These are phyloP conservation scores for Purpureocillium takamizusanense DNA, from an alignment of 2,329 filamentous ascomycete species.

Conservation along the genomic window DNA sequence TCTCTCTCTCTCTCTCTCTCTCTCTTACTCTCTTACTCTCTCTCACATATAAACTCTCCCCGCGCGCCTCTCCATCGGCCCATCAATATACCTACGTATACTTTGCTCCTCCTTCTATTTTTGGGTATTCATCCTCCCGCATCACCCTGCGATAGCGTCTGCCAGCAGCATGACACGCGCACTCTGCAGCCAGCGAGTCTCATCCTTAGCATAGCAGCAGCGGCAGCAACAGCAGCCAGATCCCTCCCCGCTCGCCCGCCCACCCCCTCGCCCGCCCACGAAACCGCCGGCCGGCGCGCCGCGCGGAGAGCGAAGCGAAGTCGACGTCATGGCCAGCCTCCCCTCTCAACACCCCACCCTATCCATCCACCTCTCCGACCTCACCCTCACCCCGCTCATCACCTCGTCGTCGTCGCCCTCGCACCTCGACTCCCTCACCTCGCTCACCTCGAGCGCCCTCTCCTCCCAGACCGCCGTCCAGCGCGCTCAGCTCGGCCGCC, in stretches of 20 bases:
- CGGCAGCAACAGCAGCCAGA: too few species aligned
- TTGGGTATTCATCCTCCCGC: too few species aligned
- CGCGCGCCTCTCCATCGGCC: too few species aligned
- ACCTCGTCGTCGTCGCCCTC: constrained; percentile 36
- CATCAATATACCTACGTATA: too few species aligned
- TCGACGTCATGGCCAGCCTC: constrained; percentile 23
- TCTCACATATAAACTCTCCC: not conserved
- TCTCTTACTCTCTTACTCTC: not conserved
- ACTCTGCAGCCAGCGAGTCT: too few species aligned
- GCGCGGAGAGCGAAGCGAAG: too few species aligned
- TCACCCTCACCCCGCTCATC: constrained; percentile 47
- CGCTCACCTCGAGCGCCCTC: constrained; percentile 43
- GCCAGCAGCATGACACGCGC: too few species aligned
- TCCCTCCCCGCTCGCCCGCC: not conserved
- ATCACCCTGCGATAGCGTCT: too few species aligned
- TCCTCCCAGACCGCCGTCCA: constrained; percentile 42
- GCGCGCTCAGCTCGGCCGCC: constrained; percentile 42
- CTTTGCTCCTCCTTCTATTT: too few species aligned
- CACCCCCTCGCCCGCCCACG: too few species aligned
- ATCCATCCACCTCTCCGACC: constrained; percentile 48
- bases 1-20: not conserved
- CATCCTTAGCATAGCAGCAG: too few species aligned
- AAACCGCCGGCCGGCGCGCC: too few species aligned
- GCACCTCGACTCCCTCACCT: constrained; percentile 40
- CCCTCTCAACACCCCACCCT: constrained; percentile 41